These are phyloP conservation scores for Apophysomyces elegans DNA, from an alignment of 371 early-diverging fungal species.

Conservation along the genomic window DNA sequence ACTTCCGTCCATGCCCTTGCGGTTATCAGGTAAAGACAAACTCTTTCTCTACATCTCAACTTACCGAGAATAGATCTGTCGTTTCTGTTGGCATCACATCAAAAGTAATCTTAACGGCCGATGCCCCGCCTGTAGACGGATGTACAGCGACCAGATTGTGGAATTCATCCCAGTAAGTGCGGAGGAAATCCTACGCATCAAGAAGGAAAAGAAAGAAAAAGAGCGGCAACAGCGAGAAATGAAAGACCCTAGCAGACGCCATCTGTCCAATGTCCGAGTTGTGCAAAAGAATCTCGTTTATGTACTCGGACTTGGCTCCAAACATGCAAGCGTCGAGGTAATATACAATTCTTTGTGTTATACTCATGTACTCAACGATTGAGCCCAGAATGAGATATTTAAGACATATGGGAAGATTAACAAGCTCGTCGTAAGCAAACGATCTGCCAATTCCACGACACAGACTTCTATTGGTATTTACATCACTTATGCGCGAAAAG, in stretches of 20 bases:
- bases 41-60: conserved; percentile 7
- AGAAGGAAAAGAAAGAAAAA: conserved; percentile 81
- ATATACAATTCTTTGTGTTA: conserved; percentile 18
- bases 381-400: conserved; percentile 81
- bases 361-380: not conserved
- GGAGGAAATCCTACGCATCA: conserved; percentile 49
- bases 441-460: conserved; percentile 36
- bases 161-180: conserved; percentile 43
- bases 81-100: conserved; percentile 90
- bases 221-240: conserved; percentile 84
- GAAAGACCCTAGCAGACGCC: conserved; percentile 78
- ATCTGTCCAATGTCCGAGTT: conserved; percentile 86
- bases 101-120: conserved; percentile 80
- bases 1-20: conserved; percentile 87
- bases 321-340: conserved; percentile 85
- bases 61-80: conserved; percentile 68
- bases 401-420: conserved; percentile 95
- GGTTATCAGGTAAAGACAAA: conserved; percentile 73
- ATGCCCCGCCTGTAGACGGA: conserved; percentile 82
- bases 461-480: conserved; percentile 73
- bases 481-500: conserved; percentile 86
- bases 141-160: conserved; percentile 65
- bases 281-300: conserved; percentile 95
- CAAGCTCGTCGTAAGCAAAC: conserved; percentile 83
- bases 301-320: conserved; percentile 85